Evolutionary conservation across 176 grass and related monocot genomes (phyloP), one percentile per base, ranked within the genome.

Genomic region (Calamus simplicifolius): DNA sequence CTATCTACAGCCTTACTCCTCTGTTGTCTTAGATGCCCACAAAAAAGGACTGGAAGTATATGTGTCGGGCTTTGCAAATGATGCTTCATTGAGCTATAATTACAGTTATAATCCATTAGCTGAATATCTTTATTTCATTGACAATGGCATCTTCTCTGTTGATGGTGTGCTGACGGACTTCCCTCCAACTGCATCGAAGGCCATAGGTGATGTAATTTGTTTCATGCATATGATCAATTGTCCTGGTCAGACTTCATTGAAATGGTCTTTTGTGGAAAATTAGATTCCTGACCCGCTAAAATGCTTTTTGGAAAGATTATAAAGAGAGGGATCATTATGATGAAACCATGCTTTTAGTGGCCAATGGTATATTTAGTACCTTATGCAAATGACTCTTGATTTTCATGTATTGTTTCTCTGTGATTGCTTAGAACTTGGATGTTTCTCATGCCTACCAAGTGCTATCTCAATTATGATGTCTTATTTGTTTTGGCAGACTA

Each of bases 61-160:
- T 76, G 93, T 81, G 8, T 77, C 75, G 16, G 87, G 80, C 28
- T 97, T 97, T 70, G 80, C 79, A 31, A 97, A 97, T 78, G 93
- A 97, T 80, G 82, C 80, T 26, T 2, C 51, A 64, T 70, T 97
- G 17, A 78, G 83, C 27, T 97, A 77, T 13, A 91, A 97, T 62
- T 97, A 97, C 49, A 97, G 93, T 71, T 97, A 88, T 62, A 87
- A 97, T 71, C 93, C 92, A 6, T 62, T 97, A 73, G 53, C 70
- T 28, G 87, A 97, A 68, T 79, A 67, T 60, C 66, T 97, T 14
- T 64, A 16, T 25, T 97, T 85, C 51, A 23, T 85, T 13, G 52
- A 69, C 48, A 51, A 78, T 63, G 75, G 48, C 25, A 57, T 19
- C 15, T 97, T 85, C 69, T 77, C 83, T 23, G 93, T 97, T 56